A percentile compares a stretch with the other conserved stretches of the same genome.
These are phyloP conservation scores for Kuraishia ogatae DNA, from an alignment of 805 yeast species.

Conservation along the genomic window DNA sequence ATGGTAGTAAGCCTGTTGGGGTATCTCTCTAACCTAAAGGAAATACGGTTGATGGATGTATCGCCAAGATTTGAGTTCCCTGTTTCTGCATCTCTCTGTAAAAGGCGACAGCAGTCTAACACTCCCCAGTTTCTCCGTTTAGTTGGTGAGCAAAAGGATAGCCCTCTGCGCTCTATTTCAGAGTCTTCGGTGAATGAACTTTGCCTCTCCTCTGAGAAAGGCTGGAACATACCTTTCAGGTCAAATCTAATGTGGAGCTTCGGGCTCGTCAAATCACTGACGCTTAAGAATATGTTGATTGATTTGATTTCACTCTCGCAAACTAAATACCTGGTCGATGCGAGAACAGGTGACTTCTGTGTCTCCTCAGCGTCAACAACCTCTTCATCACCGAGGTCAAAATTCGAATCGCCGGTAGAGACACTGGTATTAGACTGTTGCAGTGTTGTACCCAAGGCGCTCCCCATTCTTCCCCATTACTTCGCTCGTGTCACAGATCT, in stretches of 20 bases:
- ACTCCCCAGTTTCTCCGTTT: not conserved
- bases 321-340: constrained; percentile 4
- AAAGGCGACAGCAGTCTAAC: constrained; percentile 14
- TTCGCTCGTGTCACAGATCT: constrained; percentile 31
- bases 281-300: constrained; percentile 36
- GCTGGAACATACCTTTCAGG: constrained; percentile 46
- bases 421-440: constrained; percentile 4
- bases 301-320: constrained; percentile 31
- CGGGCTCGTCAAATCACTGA: constrained; percentile 33
- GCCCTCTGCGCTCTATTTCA: not conserved
- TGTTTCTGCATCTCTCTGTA: constrained; percentile 16
- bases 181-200: constrained; percentile 19
- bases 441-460: constrained; percentile 2
- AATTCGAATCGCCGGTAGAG: constrained; percentile 9
- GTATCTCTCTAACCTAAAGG: constrained; percentile 36
- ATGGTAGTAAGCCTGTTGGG: constrained; percentile 32
- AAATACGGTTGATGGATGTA: constrained; percentile 32
- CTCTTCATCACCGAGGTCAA: constrained; percentile 6
- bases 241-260: constrained; percentile 37
- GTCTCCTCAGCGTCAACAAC: not conserved
- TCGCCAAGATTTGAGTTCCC: constrained; percentile 41
- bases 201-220: constrained; percentile 32
- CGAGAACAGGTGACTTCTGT: not conserved
- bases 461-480: constrained; percentile 23
- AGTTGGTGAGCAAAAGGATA: constrained; percentile 9